phyloP scores from a whole-genome alignment of 331 rosid species.

The Rosa hybrid region DNA sequence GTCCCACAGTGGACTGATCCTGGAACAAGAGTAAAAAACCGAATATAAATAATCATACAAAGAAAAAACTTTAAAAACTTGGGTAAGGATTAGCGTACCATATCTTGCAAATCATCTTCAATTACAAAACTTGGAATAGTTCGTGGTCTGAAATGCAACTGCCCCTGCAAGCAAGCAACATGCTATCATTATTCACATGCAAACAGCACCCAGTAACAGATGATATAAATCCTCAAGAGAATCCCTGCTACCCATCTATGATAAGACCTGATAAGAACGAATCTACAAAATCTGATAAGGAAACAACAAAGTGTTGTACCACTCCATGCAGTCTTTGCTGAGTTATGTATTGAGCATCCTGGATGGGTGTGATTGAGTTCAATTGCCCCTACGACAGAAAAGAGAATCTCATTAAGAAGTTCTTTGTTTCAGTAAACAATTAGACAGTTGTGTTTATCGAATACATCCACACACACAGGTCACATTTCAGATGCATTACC shows the following conservation, averaged over 20 bases:
- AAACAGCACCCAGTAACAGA: not conserved
- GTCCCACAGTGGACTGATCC: slow-evolving; percentile 41
- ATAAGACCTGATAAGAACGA: not conserved
- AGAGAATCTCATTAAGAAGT: slow-evolving; percentile 11
- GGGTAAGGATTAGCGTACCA: slow-evolving; percentile 25
- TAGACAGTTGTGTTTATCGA: not conserved
- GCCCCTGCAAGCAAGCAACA: slow-evolving; percentile 40
- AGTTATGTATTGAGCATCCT: slow-evolving; percentile 29
- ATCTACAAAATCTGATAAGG: slow-evolving; percentile 5
- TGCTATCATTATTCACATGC: slow-evolving; percentile 1
- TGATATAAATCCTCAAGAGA: not conserved
- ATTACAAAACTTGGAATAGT: slow-evolving; percentile 22
- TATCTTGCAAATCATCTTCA: slow-evolving; percentile 35
- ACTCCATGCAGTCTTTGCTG: slow-evolving; percentile 45
- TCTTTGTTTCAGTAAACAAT: not conserved
- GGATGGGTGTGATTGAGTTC: slow-evolving; percentile 45
- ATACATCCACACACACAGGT: slow-evolving; percentile 8
- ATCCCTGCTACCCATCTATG: not conserved
- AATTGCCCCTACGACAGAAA: slow-evolving; percentile 41
- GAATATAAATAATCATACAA: not conserved
- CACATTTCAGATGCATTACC: slow-evolving; percentile 31
- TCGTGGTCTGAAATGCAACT: slow-evolving; percentile 43
- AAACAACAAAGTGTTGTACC: slow-evolving; percentile 32
- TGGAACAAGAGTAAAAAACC: slow-evolving; percentile 24
- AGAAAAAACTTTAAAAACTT: not conserved